phyloP scores from a whole-genome alignment of 371 early-diverging fungal species.

The Nematocida displodere region DNA sequence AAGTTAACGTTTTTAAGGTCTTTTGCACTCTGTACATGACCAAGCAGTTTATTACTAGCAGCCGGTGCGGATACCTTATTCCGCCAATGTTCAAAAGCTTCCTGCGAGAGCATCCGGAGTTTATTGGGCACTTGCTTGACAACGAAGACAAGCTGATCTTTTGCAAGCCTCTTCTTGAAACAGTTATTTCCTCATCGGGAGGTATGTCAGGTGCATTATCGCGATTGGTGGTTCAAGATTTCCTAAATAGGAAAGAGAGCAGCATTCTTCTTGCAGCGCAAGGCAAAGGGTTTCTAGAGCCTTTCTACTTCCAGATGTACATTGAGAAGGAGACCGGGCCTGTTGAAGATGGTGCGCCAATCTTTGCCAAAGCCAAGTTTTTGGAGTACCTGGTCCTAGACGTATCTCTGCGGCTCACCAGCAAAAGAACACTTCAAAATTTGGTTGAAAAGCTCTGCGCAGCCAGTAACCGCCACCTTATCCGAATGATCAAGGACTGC shows the following conservation, averaged over 20 bases:
- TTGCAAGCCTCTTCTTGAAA: constrained; percentile 35
- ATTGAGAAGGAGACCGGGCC: constrained; percentile 33
- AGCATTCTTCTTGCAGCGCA: background rate
- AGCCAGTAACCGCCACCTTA: background rate
- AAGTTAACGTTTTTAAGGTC: constrained; percentile 37
- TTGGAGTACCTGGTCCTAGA: constrained; percentile 40
- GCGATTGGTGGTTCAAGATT: constrained; percentile 21
- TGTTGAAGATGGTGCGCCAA: background rate
- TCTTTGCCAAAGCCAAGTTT: constrained; percentile 16
- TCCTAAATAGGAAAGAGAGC: constrained; percentile 13
- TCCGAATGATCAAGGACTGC: background rate
- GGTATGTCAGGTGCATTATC: constrained; percentile 9
- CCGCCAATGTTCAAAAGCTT: constrained; percentile 24
- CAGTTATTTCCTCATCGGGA: constrained; percentile 1
- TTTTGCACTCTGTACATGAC: constrained; percentile 50
- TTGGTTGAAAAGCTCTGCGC: constrained; percentile 17
- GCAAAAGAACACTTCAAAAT: background rate
- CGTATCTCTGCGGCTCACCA: constrained; percentile 21
- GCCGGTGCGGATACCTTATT: constrained; percentile 37
- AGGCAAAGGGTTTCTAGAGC: constrained; percentile 36
- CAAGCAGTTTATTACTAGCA: constrained; percentile 45
- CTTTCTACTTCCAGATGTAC: constrained; percentile 46
- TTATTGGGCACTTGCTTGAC: constrained; percentile 23
- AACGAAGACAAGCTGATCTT: constrained; percentile 34
- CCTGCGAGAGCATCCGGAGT: constrained; percentile 20